These are phyloP conservation scores for Xylaria sp. DNA, from an alignment of 2,329 filamentous ascomycete species.

Conservation along the genomic window DNA sequence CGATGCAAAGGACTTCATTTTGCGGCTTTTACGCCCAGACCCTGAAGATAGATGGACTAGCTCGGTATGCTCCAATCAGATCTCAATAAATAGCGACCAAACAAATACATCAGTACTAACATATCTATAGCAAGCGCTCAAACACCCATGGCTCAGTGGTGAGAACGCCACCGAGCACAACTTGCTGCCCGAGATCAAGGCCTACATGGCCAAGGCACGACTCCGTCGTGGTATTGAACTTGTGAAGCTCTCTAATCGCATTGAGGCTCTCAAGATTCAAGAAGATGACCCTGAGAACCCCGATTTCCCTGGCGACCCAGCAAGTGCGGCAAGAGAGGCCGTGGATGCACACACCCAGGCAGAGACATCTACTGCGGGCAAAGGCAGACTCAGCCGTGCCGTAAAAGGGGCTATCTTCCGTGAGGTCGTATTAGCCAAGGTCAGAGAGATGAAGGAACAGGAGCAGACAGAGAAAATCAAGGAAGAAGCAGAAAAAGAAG, in stretches of 20 bases:
- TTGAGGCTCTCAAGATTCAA: slow-evolving; percentile 92
- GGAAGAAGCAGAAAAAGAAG: slow-evolving; percentile 66
- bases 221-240: slow-evolving; percentile 94
- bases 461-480: slow-evolving; percentile 78
- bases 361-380: slow-evolving; percentile 52
- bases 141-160: slow-evolving; percentile 90
- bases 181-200: slow-evolving; percentile 94
- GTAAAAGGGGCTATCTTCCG: slow-evolving; percentile 83
- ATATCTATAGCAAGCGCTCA: slow-evolving; percentile 72
- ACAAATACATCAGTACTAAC: slow-evolving; percentile 12
- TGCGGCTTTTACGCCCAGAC: slow-evolving; percentile 80
- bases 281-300: slow-evolving; percentile 85
- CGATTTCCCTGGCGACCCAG: slow-evolving; percentile 73
- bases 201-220: slow-evolving; percentile 90
- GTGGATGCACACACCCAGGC: slow-evolving; percentile 50
- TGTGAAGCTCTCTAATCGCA: slow-evolving; percentile 94
- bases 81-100: background rate
- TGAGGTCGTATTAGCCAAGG: slow-evolving; percentile 93
- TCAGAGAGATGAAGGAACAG: slow-evolving; percentile 89
- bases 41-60: slow-evolving; percentile 82
- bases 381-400: slow-evolving; percentile 60
- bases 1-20: slow-evolving; percentile 95
- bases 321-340: slow-evolving; percentile 63
- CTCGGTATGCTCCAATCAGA: slow-evolving; percentile 63
- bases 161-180: slow-evolving; percentile 95